Evolutionary conservation across 2,329 filamentous ascomycete species (phyloP), one percentile per base, ranked within the genome.

Genomic region (Apiospora phragmitis): DNA sequence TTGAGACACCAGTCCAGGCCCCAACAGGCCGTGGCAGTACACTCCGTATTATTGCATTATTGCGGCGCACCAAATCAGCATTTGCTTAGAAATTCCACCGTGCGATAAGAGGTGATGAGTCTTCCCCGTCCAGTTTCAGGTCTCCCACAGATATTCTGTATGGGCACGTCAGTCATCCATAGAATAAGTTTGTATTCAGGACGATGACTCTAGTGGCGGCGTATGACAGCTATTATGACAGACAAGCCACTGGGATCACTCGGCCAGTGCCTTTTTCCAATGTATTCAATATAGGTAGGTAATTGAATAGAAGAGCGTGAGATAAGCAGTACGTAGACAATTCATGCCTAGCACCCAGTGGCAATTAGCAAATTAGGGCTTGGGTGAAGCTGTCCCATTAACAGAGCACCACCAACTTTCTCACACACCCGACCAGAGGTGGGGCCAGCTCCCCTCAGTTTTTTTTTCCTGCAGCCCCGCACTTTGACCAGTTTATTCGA

Each of bases 391-490:
- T 62, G 32, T 62, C 32, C 55, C 55, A 62, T 62, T 38, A 32
- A 38, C 55, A 62, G 24, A 55, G 18, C 55, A 62, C 55, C 55
- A 59, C 29, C 51, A 59, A 59, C 51, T 59, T 59, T 59, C n/a
- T n/a, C 51, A 21, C 51, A 62, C 3, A 32, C 55, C 55, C 55
- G 55, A 43, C n/a, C n/a, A n/a, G 8, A 38, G 55, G 55, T 62
- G 55, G 55, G 55, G 32, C 55, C 32, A 62, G 55, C 55, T 62
- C 55, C 55, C 55, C 55, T 62, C 55, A 62, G 55, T 38, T 62
- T 62, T 62, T 62, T 62, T 62, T 32, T 38, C 32, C 55, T 62
- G 55, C 55, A 62, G 55, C 55, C 55, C 55, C 55, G 55, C 55
- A 62, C 55, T 62, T 55, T 24, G 55, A 9, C 11, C 55, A 62